These are phyloP conservation scores for Plasmopara viticola DNA, from an alignment of 352 stramenopile species.

Conservation along the genomic window DNA sequence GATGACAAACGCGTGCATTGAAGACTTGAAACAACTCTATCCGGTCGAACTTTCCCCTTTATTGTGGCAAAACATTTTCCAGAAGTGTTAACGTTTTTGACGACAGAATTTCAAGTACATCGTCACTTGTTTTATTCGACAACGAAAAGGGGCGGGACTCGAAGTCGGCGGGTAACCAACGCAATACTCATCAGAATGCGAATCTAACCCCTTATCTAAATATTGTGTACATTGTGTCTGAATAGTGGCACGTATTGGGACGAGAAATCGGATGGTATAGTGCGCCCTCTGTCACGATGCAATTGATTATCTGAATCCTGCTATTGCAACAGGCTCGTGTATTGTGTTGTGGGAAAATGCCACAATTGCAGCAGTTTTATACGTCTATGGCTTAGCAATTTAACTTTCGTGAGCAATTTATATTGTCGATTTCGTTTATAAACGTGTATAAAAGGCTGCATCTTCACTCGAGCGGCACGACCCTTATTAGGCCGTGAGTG, in stretches of 20 bases:
- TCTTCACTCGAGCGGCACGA: neutral
- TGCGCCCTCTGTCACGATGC: neutral
- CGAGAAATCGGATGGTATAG: constrained; percentile 60
- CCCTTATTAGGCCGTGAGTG: constrained; percentile 23
- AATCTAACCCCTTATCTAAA: neutral
- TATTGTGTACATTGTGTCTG: neutral
- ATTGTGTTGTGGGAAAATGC: constrained; percentile 73
- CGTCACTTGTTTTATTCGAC: constrained; percentile 57
- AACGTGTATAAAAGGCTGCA: neutral
- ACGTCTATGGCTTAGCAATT: constrained; percentile 62
- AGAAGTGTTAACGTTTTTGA: constrained; percentile 1
- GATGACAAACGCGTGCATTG: constrained; percentile 58
- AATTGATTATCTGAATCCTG: constrained; percentile 1
- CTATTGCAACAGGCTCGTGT: constrained; percentile 37
- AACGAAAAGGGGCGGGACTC: constrained; percentile 57
- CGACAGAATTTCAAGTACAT: constrained; percentile 83
- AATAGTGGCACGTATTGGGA: constrained; percentile 58
- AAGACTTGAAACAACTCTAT: constrained; percentile 59
- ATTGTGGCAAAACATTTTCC: neutral
- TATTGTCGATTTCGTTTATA: neutral
- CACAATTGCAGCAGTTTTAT: constrained; percentile 57
- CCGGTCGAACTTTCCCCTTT: constrained; percentile 20
- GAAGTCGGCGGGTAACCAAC: constrained; percentile 43
- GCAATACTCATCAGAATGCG: neutral
- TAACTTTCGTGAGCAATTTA: constrained; percentile 1